Conservation (phyloP, 1,139 yeast species). For the Suhomyces wounanorum region DNA sequence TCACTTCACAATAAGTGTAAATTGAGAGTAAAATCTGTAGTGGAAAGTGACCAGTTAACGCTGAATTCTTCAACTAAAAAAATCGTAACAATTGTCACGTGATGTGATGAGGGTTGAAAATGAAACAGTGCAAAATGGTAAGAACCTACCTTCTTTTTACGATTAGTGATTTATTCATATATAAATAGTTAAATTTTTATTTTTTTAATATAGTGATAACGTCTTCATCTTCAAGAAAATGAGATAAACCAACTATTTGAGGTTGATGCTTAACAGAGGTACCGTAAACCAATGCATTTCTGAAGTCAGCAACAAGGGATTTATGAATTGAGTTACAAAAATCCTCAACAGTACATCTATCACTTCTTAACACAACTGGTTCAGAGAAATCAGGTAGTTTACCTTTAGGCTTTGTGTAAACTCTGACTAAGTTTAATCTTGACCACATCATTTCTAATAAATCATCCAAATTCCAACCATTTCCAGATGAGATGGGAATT, state of each 20-base stretch:
- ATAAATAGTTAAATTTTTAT: constrained; percentile 17
- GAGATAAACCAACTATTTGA: constrained; percentile 89
- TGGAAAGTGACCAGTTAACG: constrained; percentile 2
- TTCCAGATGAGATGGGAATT: constrained; percentile 92
- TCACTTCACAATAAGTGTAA: not conserved
- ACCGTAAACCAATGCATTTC: constrained; percentile 89
- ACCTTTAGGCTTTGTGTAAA: constrained; percentile 97
- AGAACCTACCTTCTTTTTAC: not conserved
- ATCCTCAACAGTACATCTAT: constrained; percentile 85
- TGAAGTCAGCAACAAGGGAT: constrained; percentile 88
- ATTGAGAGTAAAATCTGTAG: not conserved
- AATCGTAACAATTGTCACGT: constrained; percentile 10
- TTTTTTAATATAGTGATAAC: constrained; percentile 93
- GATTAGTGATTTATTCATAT: not conserved
- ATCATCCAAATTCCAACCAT: constrained; percentile 97
- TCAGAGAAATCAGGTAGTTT: constrained; percentile 88
- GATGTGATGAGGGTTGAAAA: constrained; percentile 10
- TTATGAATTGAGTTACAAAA: constrained; percentile 97
- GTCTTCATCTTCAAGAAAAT: constrained; percentile 88
- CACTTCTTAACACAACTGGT: constrained; percentile 87
- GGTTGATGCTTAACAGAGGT: constrained; percentile 96
- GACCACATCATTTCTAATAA: constrained; percentile 95
- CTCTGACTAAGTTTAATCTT: constrained; percentile 83
- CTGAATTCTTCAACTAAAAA: constrained; percentile 11
- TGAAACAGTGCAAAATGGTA: not conserved